These are phyloP conservation scores for Polytrichum commune DNA, from an alignment of 225 moss, liverwort and hornwort species.

Conservation along the genomic window DNA sequence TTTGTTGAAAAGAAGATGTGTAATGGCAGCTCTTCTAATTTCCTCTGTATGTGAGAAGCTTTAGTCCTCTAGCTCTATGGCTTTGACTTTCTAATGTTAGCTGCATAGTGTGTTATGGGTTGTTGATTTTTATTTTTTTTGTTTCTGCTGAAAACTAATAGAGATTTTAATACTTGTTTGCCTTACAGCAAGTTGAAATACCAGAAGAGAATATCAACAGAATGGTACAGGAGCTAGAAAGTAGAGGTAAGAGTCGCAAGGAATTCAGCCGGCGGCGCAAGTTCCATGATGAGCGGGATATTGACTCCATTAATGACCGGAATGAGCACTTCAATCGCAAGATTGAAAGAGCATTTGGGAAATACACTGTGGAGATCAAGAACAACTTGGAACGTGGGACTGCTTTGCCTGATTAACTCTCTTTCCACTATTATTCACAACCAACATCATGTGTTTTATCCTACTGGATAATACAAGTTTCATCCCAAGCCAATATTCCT, in stretches of 20 bases:
- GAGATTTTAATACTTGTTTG: neutral
- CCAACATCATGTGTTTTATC: too few relatives aligned
- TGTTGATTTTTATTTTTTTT: too few relatives aligned
- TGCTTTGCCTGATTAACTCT: conserved; percentile 84
- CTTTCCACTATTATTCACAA: neutral
- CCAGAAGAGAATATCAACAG: conserved; percentile 85
- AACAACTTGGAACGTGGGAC: conserved; percentile 99
- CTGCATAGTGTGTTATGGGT: neutral
- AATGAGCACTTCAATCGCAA: conserved; percentile 99
- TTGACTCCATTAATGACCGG: conserved; percentile 97
- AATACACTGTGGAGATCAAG: conserved; percentile 98
- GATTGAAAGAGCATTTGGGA: conserved; percentile 97
- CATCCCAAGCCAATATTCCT: too few relatives aligned
- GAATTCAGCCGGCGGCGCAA: conserved; percentile 98
- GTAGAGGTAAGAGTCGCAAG: conserved; percentile 74
- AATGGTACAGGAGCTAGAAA: conserved; percentile 90
- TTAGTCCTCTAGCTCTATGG: too few relatives aligned
- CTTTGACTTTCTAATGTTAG: too few relatives aligned
- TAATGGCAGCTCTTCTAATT: too few relatives aligned
- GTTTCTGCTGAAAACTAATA: too few relatives aligned
- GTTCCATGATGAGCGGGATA: conserved; percentile 97
- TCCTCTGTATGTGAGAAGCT: too few relatives aligned
- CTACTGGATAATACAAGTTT: too few relatives aligned
- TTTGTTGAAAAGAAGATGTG: too few relatives aligned
- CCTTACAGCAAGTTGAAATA: conserved; percentile 67